phyloP scores from a whole-genome alignment of 139 green algal species.

The Auxenochlorella pyrenoidosa region DNA sequence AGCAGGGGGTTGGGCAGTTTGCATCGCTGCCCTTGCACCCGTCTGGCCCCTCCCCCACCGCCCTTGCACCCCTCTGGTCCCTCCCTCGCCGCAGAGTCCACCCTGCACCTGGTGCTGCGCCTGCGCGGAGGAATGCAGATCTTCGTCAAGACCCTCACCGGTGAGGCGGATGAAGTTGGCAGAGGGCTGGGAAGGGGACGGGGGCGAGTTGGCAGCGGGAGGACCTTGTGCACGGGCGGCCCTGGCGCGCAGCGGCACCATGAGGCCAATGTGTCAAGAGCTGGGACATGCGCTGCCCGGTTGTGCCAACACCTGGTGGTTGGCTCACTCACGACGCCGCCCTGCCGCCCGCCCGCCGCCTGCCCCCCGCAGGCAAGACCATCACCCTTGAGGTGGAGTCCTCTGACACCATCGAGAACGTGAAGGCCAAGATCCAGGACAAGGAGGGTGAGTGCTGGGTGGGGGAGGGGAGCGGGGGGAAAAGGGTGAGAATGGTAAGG shows the following conservation, averaged over 20 bases:
- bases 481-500: background rate
- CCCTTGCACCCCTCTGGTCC: too few species aligned
- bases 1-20: too few species aligned
- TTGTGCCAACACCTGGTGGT: too few species aligned
- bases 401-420: conserved; percentile 88
- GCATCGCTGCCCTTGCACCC: too few species aligned
- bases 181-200: background rate
- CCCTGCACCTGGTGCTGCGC: conserved; percentile 60
- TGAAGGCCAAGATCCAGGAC: conserved; percentile 91
- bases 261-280: too few species aligned
- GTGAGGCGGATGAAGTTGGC: conserved; percentile 46
- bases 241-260: background rate
- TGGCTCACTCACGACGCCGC: too few species aligned
- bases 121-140: conserved; percentile 83
- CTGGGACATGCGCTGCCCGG: too few species aligned
- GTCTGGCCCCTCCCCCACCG: too few species aligned
- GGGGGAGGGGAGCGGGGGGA: background rate
- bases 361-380: conserved; percentile 88
- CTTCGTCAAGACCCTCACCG: conserved; percentile 89
- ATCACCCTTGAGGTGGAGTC: conserved; percentile 94
- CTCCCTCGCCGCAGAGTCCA: conserved; percentile 45
- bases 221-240: background rate
- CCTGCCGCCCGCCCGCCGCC: too few species aligned
- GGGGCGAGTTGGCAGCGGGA: background rate
- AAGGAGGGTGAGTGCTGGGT: background rate